phyloP scores from a whole-genome alignment of 148 eudicot genomes.

The Mesembryanthemum crystallinum region DNA sequence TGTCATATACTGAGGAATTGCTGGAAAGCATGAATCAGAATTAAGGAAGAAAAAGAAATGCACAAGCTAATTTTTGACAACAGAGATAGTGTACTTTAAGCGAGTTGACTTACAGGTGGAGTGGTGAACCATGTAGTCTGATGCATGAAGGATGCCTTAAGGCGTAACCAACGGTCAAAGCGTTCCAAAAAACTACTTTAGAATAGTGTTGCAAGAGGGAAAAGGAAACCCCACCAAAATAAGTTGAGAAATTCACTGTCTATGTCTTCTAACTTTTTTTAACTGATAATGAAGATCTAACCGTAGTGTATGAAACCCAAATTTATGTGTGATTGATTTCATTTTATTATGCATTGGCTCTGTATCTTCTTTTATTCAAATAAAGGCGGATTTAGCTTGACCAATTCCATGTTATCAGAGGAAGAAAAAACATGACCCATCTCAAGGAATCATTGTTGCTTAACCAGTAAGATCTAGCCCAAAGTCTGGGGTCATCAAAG shows the following conservation, averaged over 20 bases:
- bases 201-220: neutral
- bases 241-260: neutral
- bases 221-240: neutral
- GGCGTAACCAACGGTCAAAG: neutral
- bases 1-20: neutral
- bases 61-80: neutral
- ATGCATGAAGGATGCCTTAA: neutral
- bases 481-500: too few relatives aligned
- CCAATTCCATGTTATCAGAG: neutral
- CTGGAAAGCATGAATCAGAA: neutral
- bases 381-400: neutral
- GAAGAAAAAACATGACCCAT: too few relatives aligned
- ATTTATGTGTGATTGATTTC: neutral
- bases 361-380: neutral
- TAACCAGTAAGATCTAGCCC: too few relatives aligned
- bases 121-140: conserved; percentile 17
- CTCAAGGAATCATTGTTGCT: too few relatives aligned
- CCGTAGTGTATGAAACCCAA: neutral
- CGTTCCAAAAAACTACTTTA: neutral
- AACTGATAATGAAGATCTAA: neutral
- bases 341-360: neutral
- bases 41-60: neutral
- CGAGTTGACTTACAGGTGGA: conserved; percentile 22
- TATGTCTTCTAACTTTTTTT: neutral
- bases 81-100: neutral